phyloP scores from a whole-genome alignment of 306 rosid species.

The Potentilla sterilis region DNA sequence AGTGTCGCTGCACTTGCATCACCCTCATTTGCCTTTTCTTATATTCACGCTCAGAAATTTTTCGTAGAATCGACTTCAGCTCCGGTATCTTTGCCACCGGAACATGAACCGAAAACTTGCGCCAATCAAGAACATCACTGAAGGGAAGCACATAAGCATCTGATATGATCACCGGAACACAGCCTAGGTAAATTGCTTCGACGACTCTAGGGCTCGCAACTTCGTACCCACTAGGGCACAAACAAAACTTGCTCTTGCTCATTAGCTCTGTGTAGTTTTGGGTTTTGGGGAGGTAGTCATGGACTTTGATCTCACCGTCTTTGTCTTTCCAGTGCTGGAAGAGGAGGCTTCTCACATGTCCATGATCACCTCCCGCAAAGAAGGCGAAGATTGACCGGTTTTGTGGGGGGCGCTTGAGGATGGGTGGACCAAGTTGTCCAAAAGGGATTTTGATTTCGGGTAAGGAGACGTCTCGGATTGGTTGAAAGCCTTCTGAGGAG shows the following conservation, averaged over 20 bases:
- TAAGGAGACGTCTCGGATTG: slow-evolving; percentile 33
- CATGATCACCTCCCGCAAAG: slow-evolving; percentile 37
- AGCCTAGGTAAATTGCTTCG: slow-evolving; percentile 32
- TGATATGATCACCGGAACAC: slow-evolving; percentile 47
- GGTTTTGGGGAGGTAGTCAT: slow-evolving; percentile 31
- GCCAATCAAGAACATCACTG: slow-evolving; percentile 52
- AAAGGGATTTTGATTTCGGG: slow-evolving; percentile 32
- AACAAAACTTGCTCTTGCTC: slow-evolving; percentile 36
- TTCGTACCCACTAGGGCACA: slow-evolving; percentile 56
- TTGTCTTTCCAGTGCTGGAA: slow-evolving; percentile 28
- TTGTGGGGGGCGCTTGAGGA: not conserved
- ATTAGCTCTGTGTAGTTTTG: slow-evolving; percentile 30
- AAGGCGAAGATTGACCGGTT: slow-evolving; percentile 34
- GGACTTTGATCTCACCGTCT: slow-evolving; percentile 33
- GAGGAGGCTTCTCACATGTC: slow-evolving; percentile 20
- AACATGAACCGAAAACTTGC: slow-evolving; percentile 37
- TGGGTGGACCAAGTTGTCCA: slow-evolving; percentile 16
- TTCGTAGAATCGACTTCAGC: slow-evolving; percentile 33
- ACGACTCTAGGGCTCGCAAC: slow-evolving; percentile 59
- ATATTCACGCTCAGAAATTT: slow-evolving; percentile 32
- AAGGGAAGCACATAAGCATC: slow-evolving; percentile 43
- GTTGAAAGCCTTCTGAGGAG: slow-evolving; percentile 38
- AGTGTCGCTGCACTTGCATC: slow-evolving; percentile 40
- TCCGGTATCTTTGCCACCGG: slow-evolving; percentile 32
- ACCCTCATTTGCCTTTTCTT: slow-evolving; percentile 33